These are phyloP conservation scores for Pluteus cervinus DNA, from an alignment of 768 basidiomycete genomes.

Conservation along the genomic window DNA sequence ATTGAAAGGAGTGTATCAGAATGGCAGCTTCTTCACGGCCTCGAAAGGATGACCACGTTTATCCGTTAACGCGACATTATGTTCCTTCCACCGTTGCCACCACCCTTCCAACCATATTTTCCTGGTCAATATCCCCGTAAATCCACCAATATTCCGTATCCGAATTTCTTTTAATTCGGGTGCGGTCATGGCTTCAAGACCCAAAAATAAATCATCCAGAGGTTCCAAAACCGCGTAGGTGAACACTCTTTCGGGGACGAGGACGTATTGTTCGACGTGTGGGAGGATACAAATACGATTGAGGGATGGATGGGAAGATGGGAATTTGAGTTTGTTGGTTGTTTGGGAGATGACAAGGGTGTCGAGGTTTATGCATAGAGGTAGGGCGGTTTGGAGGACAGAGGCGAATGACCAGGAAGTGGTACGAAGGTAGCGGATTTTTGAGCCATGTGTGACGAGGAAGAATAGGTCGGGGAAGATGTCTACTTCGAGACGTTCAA, in stretches of 20 bases:
- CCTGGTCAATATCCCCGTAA: constrained; percentile 16
- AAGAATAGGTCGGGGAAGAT: constrained; percentile 32
- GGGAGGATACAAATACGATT: constrained; percentile 39
- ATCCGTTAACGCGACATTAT: no score
- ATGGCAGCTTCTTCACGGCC: no score
- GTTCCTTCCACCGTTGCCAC: constrained; percentile 22
- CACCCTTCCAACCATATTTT: constrained; percentile 19
- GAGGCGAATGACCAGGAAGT: constrained; percentile 20
- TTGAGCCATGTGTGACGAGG: constrained; percentile 32
- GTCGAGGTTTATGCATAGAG: constrained; percentile 34
- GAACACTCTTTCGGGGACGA: constrained; percentile 31
- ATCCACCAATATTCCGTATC: constrained; percentile 33
- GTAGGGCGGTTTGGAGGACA: constrained; percentile 28
- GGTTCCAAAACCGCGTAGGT: constrained; percentile 33
- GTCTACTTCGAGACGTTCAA: constrained; percentile 38
- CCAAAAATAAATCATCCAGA: constrained; percentile 30
- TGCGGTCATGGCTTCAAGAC: constrained; percentile 27
- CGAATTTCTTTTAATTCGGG: constrained; percentile 30
- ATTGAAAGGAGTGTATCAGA: no score
- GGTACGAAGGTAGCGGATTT: constrained; percentile 35
- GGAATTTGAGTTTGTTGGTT: constrained; percentile 21
- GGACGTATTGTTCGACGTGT: constrained; percentile 27
- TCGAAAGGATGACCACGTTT: no score
- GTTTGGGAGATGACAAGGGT: constrained; percentile 32
- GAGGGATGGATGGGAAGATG: constrained; percentile 30